These are phyloP conservation scores for Diaporthe longicolla DNA, from an alignment of 2,329 filamentous ascomycete genomes.

Conservation along the genomic window DNA sequence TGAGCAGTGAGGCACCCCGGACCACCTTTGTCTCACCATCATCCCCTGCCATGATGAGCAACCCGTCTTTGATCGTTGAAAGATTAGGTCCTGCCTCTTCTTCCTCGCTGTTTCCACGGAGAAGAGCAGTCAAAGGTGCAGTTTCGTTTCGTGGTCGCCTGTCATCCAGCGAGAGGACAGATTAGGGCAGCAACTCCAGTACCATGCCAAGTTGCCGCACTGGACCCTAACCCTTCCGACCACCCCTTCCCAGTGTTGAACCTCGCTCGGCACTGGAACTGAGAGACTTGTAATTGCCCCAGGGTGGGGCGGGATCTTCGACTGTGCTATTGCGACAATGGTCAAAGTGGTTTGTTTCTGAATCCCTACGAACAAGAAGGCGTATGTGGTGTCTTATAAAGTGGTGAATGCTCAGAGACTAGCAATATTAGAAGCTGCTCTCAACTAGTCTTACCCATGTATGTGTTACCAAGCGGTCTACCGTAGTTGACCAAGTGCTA, in stretches of 20 bases:
- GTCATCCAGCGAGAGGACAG: conserved; percentile 16
- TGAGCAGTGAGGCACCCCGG: conserved; percentile 85
- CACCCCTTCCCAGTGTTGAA: too few species aligned
- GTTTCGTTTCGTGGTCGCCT: background rate
- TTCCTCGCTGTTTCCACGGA: background rate
- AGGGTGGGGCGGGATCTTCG: too few species aligned
- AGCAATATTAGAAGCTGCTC: too few species aligned
- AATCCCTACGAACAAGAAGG: too few species aligned
- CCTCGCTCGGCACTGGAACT: too few species aligned
- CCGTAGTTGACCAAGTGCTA: background rate
- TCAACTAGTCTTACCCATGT: too few species aligned
- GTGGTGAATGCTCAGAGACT: too few species aligned
- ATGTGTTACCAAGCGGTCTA: too few species aligned
- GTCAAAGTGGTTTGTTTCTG: too few species aligned
- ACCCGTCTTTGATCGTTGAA: background rate
- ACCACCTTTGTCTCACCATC: conserved; percentile 56
- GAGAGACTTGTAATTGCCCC: too few species aligned
- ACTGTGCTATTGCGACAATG: too few species aligned
- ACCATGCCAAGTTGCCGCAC: fast-evolving
- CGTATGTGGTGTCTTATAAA: too few species aligned
- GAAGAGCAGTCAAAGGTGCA: background rate
- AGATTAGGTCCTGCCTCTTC: background rate
- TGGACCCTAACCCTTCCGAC: conserved; percentile 2
- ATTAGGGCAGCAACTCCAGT: background rate
- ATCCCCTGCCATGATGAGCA: conserved; percentile 33